These are phyloP conservation scores for Cordyceps javanica DNA, from an alignment of 2,329 filamentous ascomycete genomes.

Conservation along the genomic window DNA sequence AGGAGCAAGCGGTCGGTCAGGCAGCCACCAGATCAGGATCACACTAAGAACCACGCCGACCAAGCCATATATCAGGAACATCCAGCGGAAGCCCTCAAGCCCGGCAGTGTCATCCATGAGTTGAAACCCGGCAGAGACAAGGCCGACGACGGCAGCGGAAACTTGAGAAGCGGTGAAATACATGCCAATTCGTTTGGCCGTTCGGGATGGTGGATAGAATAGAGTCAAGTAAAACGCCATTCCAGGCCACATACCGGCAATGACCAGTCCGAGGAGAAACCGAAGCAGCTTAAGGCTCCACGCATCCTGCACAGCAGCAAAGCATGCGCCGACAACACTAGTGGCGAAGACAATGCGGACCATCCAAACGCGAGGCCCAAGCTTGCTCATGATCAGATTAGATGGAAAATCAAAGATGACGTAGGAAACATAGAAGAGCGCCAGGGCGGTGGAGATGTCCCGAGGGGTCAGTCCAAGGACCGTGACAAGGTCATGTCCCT, in stretches of 20 bases:
- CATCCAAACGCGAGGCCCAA: slow-evolving; percentile 88
- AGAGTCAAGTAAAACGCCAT: slow-evolving; percentile 91
- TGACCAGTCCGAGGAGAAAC: slow-evolving; percentile 78
- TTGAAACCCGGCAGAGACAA: slow-evolving; percentile 88
- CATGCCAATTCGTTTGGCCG: slow-evolving; percentile 79
- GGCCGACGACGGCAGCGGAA: slow-evolving; percentile 79
- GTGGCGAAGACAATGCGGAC: slow-evolving; percentile 84
- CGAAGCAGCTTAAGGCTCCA: slow-evolving; percentile 88
- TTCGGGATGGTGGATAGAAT: slow-evolving; percentile 83
- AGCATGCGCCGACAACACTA: slow-evolving; percentile 75
- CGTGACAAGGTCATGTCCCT: slow-evolving; percentile 67
- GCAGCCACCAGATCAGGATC: slow-evolving; percentile 79
- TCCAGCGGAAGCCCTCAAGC: slow-evolving; percentile 80
- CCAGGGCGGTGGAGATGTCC: slow-evolving; percentile 77
- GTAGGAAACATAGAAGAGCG: slow-evolving; percentile 88
- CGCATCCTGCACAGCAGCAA: slow-evolving; percentile 72
- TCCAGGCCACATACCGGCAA: slow-evolving; percentile 91
- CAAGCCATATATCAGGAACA: slow-evolving; percentile 85
- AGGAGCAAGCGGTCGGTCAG: slow-evolving; percentile 71
- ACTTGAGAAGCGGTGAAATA: slow-evolving; percentile 88
- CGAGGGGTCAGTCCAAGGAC: slow-evolving; percentile 64
- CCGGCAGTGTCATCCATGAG: slow-evolving; percentile 76
- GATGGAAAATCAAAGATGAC: slow-evolving; percentile 85
- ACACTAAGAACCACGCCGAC: slow-evolving; percentile 67
- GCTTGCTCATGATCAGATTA: slow-evolving; percentile 79